A percentile compares a stretch with the other conserved stretches of the same genome.
Evolutionary conservation across 371 early-diverging fungal species (phyloP).

Genomic region (Cokeromyces recurvatus): DNA sequence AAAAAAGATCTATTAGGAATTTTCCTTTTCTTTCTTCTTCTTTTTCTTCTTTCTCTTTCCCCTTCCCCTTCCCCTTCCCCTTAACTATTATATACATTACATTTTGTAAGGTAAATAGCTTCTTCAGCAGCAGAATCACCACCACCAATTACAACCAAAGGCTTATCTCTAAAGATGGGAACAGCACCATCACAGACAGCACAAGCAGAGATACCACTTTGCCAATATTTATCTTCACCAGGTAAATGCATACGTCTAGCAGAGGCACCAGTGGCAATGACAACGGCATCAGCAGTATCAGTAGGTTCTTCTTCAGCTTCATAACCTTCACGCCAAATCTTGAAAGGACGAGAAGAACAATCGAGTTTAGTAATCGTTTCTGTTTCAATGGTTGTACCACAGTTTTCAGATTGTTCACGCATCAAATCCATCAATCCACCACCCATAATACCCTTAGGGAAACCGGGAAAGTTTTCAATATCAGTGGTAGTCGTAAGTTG

Average conservation of each 20-base stretch:
- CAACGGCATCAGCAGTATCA: constrained; percentile 78
- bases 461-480: constrained; percentile 89
- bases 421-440: constrained; percentile 72
- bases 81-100: constrained; percentile 18
- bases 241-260: constrained; percentile 89
- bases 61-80: too few relatives aligned
- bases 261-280: constrained; percentile 98
- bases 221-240: constrained; percentile 50
- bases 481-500: constrained; percentile 92
- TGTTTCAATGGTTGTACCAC: constrained; percentile 63
- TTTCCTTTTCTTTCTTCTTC: not conserved
- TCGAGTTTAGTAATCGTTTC: constrained; percentile 91
- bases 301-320: constrained; percentile 66
- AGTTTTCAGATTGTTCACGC: constrained; percentile 32
- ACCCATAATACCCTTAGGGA: constrained; percentile 83
- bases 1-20: not conserved
- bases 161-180: constrained; percentile 95
- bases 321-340: constrained; percentile 84
- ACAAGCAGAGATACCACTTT: constrained; percentile 97
- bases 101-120: constrained; percentile 91
- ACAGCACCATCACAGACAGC: constrained; percentile 99
- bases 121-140: constrained; percentile 99
- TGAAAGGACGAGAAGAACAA: constrained; percentile 77
- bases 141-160: constrained; percentile 94
- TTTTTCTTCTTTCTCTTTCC: too few relatives aligned